Percentiles rank a stretch among this genome's conserved stretches.
Evolutionary conservation across 2,329 filamentous ascomycete species (phyloP).

Genomic region (Microcyclosporella mali): DNA sequence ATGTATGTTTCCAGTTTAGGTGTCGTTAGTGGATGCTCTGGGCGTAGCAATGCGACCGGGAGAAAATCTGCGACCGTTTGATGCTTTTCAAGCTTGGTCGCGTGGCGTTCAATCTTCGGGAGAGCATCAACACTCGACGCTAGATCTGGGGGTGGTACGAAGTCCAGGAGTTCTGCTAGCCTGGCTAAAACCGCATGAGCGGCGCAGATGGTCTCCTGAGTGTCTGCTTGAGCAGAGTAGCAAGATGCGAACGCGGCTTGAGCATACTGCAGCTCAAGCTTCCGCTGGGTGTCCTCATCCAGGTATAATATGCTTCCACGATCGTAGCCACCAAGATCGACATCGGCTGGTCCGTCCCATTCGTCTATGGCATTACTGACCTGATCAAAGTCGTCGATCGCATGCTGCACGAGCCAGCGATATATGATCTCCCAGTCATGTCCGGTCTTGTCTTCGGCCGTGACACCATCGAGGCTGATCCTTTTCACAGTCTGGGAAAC

Average conservation of each 20-base stretch:
- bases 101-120: conserved; percentile 37
- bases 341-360: conserved; percentile 68
- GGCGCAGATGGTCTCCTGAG: conserved; percentile 52
- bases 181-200: conserved; percentile 57
- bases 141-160: conserved; percentile 50
- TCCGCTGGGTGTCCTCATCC: conserved; percentile 53
- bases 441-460: conserved; percentile 35
- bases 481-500: conserved; percentile 14
- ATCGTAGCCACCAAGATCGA: conserved; percentile 54
- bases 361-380: conserved; percentile 59
- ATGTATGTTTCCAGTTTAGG: conserved; percentile 52
- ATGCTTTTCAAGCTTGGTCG: conserved; percentile 30
- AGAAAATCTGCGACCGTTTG: conserved; percentile 30
- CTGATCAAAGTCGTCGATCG: conserved; percentile 55
- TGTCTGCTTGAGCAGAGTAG: conserved; percentile 59
- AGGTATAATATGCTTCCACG: conserved; percentile 51
- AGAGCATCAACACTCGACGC: conserved; percentile 37
- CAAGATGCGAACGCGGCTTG: conserved; percentile 61
- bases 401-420: conserved; percentile 59
- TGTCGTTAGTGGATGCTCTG: conserved; percentile 59
- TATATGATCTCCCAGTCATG: conserved; percentile 65
- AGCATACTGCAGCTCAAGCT: conserved; percentile 59
- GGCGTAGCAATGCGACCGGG: conserved; percentile 47
- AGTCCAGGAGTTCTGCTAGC: conserved; percentile 55
- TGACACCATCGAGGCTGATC: conserved; percentile 25